These are phyloP conservation scores for Solanum aculeatissimum DNA, from an alignment of 305 asterid species.

Conservation along the genomic window DNA sequence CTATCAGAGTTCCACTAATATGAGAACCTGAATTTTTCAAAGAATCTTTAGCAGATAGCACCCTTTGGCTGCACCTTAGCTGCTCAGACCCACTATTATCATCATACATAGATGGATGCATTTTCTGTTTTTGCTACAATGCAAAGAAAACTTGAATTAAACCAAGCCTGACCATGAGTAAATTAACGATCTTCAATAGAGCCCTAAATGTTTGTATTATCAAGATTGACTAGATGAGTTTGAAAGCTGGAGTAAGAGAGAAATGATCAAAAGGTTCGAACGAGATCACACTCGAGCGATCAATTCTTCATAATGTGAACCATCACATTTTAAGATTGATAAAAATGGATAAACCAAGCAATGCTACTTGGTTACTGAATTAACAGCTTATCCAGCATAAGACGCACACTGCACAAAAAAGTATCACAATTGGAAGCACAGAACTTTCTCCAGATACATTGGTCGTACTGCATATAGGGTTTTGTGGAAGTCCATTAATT, in stretches of 20 bases:
- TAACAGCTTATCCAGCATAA: background rate
- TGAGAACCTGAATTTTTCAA: slow-evolving; percentile 9
- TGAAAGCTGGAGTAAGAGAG: background rate
- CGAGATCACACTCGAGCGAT: background rate
- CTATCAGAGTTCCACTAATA: slow-evolving; percentile 4
- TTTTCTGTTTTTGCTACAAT: slow-evolving; percentile 7
- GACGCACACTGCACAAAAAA: background rate
- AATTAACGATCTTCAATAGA: background rate
- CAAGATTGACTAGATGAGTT: background rate
- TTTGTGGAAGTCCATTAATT: background rate
- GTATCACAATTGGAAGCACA: background rate
- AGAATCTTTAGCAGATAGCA: slow-evolving; percentile 18
- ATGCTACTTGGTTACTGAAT: background rate
- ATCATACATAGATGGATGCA: slow-evolving; percentile 18
- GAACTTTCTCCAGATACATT: background rate
- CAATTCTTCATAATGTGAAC: background rate
- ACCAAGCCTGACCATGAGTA: background rate
- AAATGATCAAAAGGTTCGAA: background rate
- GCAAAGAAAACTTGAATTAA: background rate
- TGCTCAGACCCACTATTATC: slow-evolving; percentile 12
- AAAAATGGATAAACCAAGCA: background rate
- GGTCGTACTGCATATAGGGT: background rate
- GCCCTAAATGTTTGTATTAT: background rate
- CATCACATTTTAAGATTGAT: background rate
- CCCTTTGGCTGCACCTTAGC: slow-evolving; percentile 26